phyloP scores from a whole-genome alignment of 306 rosid species.

The Trifolium subterraneum region DNA sequence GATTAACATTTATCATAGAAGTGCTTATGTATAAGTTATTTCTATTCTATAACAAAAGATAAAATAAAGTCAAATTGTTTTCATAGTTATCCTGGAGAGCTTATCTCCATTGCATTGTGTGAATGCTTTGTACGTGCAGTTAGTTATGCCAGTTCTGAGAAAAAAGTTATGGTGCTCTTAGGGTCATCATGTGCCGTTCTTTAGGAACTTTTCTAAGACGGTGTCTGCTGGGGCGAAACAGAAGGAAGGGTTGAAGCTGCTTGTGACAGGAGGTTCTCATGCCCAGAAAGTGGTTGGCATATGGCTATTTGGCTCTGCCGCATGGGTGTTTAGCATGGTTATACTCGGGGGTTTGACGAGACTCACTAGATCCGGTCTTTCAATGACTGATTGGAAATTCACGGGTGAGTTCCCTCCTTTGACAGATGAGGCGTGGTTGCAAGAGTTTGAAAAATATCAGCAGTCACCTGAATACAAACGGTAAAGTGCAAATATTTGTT shows the following conservation, averaged over 20 bases:
- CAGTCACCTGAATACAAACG: slow-evolving; percentile 87
- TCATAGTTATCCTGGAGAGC: too few species aligned
- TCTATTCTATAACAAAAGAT: too few species aligned
- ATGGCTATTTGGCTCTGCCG: slow-evolving; percentile 92
- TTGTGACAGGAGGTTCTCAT: slow-evolving; percentile 72
- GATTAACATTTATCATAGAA: too few species aligned
- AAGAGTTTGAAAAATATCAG: slow-evolving; percentile 48
- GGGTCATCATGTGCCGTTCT: slow-evolving; percentile 49
- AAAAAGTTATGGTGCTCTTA: slow-evolving; percentile 42
- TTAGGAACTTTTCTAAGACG: slow-evolving; percentile 56
- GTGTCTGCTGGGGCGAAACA: slow-evolving; percentile 48
- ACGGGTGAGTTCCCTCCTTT: slow-evolving; percentile 21
- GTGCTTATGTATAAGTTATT: too few species aligned
- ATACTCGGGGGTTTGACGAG: slow-evolving; percentile 87
- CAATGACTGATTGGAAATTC: slow-evolving; percentile 34
- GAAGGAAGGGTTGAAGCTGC: slow-evolving; percentile 68
- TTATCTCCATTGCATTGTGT: neutral
- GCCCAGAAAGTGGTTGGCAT: slow-evolving; percentile 80
- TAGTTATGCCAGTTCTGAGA: slow-evolving; percentile 19
- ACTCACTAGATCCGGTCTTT: slow-evolving; percentile 77
- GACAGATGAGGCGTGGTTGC: slow-evolving; percentile 26
- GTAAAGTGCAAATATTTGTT: slow-evolving; percentile 45
- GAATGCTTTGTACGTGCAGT: slow-evolving; percentile 15
- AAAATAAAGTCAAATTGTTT: too few species aligned
- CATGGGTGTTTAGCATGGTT: slow-evolving; percentile 96